Evolutionary conservation across 768 basidiomycete species (phyloP).

Genomic region (Naganishia antarctica): DNA sequence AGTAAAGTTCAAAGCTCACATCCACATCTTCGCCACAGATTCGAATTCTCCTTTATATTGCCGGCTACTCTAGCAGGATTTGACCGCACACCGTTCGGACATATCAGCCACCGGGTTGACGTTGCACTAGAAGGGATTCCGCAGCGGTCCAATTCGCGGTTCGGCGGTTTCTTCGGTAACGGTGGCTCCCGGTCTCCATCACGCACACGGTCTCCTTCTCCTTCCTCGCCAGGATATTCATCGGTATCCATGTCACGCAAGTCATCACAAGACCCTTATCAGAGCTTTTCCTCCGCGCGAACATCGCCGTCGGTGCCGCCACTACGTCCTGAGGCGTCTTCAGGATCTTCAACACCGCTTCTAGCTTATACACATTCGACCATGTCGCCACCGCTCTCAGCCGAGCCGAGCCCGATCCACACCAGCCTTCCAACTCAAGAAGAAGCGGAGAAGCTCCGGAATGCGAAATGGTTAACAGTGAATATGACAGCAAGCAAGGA

Average conservation of each 20-base stretch:
- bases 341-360: neutral
- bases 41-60: constrained; percentile 27
- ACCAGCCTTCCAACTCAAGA: neutral
- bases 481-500: constrained; percentile 27
- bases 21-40: constrained; percentile 14
- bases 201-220: constrained; percentile 26
- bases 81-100: constrained; percentile 27
- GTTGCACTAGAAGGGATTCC: constrained; percentile 24
- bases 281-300: neutral
- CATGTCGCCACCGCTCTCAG: constrained; percentile 12
- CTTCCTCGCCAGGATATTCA: constrained; percentile 1
- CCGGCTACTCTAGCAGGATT: constrained; percentile 28
- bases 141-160: constrained; percentile 12
- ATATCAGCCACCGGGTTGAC: constrained; percentile 28
- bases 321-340: neutral
- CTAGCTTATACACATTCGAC: neutral
- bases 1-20: neutral
- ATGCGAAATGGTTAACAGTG: constrained; percentile 18
- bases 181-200: constrained; percentile 18
- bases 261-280: constrained; percentile 20
- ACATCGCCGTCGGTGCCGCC: neutral
- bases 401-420: constrained; percentile 2
- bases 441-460: constrained; percentile 11
- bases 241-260: constrained; percentile 12
- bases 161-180: constrained; percentile 23